Evolutionary conservation across 2,329 filamentous ascomycete species (phyloP), one percentile per base, ranked within the genome.

Genomic region (Monosporascus sp.): DNA sequence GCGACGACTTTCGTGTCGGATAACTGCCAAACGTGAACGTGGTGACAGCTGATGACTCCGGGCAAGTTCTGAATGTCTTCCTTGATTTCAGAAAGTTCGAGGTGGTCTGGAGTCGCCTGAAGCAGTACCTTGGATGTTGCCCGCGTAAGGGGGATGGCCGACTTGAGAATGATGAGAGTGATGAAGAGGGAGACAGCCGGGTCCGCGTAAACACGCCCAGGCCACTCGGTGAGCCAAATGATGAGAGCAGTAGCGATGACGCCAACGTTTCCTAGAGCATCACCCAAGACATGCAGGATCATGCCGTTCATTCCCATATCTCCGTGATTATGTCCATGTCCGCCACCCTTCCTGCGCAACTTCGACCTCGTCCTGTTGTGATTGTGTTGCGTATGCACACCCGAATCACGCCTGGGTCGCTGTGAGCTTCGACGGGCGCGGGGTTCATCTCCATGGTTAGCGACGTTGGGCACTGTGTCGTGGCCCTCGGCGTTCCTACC

Each of bases 21-120:
- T 36, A 99, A 82, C 71, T 97, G 93, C 94, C 94, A 99, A 57
- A 99, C 91, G 69, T 99, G 94, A 22, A 99, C 81, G 69, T 99
- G 93, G 72, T 99, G 94, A 66, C 91, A 96, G 68, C 88, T 91
- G 56, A 94, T 78, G 48, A 99, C 88, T 43, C 92, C 92, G 0
- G 88, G 87, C 6, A 99, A 83, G 17, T 82, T 76, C 66, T 92
- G 84, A 51, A 99, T 96, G 68, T 99, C 94, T 60, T 93, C 87
- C 61, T 91, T 89, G 71, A 99, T 93, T 55, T 97, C 90, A 59
- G 92, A 87, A 53, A 97, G 84, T 61, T 87, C 86, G 63, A 99
- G 86, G 51, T 93, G 89, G 55, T 91, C 87, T 0, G 94, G 94
- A 0, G 94, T 96, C 2, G 93, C 94, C 73, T 99, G 94, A 1